Evolutionary conservation across 2,329 filamentous ascomycete genomes (phyloP).

Genomic region (Colletotrichum endophyticum): DNA sequence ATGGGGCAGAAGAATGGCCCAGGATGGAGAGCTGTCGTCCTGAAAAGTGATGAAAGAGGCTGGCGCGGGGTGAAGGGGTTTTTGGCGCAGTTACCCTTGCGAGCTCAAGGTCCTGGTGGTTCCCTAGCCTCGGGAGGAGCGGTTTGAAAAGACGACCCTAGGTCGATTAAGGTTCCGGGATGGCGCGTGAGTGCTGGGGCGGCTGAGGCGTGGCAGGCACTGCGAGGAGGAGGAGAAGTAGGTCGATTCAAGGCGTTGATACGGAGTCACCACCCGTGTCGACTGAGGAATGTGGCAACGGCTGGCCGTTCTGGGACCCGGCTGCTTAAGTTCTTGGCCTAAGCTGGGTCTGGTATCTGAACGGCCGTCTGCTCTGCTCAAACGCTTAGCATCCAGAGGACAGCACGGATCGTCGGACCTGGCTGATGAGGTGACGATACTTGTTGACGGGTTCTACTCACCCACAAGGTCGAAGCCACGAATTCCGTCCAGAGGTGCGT

Average conservation of each 20-base stretch:
- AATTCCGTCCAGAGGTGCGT: background rate
- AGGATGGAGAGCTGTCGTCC: background rate
- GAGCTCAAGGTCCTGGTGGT: slow-evolving; percentile 5
- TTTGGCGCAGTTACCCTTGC: background rate
- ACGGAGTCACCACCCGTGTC: background rate
- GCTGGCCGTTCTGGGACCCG: background rate
- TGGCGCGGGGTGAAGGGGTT: slow-evolving; percentile 15
- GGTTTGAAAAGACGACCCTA: slow-evolving; percentile 5
- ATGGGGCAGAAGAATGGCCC: background rate
- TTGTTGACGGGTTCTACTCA: background rate
- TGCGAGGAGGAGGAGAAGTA: background rate
- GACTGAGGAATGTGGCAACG: slow-evolving; percentile 12
- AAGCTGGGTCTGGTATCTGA: background rate
- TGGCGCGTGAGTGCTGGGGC: slow-evolving; percentile 11
- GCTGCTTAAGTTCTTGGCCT: background rate
- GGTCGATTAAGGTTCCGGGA: slow-evolving; percentile 20
- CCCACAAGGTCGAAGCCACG: background rate
- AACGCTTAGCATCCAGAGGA: slow-evolving; percentile 5
- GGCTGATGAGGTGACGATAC: background rate
- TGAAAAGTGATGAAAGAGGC: slow-evolving; percentile 7
- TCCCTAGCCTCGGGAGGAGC: slow-evolving; percentile 9
- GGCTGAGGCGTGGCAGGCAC: slow-evolving; percentile 14
- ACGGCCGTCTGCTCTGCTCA: slow-evolving; percentile 1
- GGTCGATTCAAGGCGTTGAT: slow-evolving; percentile 3
- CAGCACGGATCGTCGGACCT: background rate